Percentiles rank a stretch among this genome's conserved stretches.
These are phyloP conservation scores for Penicillium argentinense DNA, from an alignment of 495 filamentous ascomycete species.

Conservation along the genomic window DNA sequence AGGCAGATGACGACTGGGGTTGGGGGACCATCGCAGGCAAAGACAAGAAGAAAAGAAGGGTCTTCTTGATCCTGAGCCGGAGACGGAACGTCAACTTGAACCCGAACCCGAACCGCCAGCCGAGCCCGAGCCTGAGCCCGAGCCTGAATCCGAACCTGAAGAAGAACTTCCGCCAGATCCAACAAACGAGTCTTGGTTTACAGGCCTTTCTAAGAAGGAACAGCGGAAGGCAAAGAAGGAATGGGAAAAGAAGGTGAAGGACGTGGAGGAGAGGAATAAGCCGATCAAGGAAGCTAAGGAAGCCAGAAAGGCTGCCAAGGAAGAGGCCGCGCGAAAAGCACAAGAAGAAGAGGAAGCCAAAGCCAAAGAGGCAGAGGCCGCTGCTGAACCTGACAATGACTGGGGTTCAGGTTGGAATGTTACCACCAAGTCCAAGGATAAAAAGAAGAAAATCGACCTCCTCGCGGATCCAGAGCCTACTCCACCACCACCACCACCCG, in stretches of 20 bases:
- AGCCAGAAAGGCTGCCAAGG: constrained; percentile 14
- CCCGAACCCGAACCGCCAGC: constrained; percentile 8
- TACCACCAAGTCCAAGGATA: constrained; percentile 35
- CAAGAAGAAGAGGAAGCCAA: constrained; percentile 20
- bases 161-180: neutral
- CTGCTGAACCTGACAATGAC: constrained; percentile 23
- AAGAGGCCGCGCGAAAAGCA: constrained; percentile 8
- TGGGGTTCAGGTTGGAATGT: constrained; percentile 34
- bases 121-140: constrained; percentile 23
- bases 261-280: constrained; percentile 6
- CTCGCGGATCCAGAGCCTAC: constrained; percentile 27
- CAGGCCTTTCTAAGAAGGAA: constrained; percentile 28
- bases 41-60: constrained; percentile 33
- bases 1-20: constrained; percentile 32
- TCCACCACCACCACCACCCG: constrained; percentile 18
- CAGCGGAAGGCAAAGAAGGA: constrained; percentile 37
- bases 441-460: constrained; percentile 39
- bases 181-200: constrained; percentile 17
- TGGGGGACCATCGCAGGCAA: constrained; percentile 19
- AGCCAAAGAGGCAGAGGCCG: constrained; percentile 10
- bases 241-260: constrained; percentile 27
- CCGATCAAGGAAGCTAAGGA: constrained; percentile 7
- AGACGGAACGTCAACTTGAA: no score
- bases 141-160: constrained; percentile 11
- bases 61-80: constrained; percentile 14